A percentile compares a stretch with the other conserved stretches of the same genome.
These are phyloP conservation scores for Chlorella sp. DNA, from an alignment of 139 green algal genomes.

Conservation along the genomic window DNA sequence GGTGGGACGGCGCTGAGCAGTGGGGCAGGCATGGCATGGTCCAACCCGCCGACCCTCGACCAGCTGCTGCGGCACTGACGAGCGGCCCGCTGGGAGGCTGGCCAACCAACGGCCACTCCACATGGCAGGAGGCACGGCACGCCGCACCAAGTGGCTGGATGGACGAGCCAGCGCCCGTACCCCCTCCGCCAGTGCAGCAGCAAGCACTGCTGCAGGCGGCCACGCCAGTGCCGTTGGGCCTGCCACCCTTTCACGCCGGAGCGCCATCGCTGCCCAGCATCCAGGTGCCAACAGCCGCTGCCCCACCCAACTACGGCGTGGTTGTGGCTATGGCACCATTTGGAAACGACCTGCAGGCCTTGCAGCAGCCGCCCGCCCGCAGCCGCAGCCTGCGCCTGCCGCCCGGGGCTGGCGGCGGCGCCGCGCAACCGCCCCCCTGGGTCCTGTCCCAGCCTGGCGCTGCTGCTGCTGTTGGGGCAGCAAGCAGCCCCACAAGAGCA, in stretches of 20 bases:
- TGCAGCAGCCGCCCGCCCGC: no score
- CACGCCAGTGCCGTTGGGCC: no score
- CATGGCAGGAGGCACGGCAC: background rate
- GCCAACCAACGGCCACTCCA: no score
- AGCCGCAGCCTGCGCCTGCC: background rate
- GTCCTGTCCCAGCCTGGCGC: no score
- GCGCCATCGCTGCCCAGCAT: background rate
- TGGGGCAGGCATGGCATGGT: no score
- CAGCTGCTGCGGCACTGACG: no score
- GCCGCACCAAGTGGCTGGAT: background rate
- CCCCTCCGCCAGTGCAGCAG: no score
- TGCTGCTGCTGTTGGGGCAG: background rate
- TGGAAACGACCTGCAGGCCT: constrained; percentile 4
- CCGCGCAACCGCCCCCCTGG: background rate
- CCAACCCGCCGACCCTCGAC: no score
- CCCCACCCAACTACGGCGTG: background rate
- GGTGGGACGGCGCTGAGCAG: no score
- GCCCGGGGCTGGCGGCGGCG: background rate
- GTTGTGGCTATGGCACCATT: background rate
- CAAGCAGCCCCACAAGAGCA: background rate
- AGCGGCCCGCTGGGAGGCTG: no score
- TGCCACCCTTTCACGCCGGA: no score
- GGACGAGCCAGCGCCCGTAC: background rate
- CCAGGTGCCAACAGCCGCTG: background rate
- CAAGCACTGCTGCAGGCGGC: no score